phyloP scores from a whole-genome alignment of 176 grass and related monocot species.

The Musa beccarii region DNA sequence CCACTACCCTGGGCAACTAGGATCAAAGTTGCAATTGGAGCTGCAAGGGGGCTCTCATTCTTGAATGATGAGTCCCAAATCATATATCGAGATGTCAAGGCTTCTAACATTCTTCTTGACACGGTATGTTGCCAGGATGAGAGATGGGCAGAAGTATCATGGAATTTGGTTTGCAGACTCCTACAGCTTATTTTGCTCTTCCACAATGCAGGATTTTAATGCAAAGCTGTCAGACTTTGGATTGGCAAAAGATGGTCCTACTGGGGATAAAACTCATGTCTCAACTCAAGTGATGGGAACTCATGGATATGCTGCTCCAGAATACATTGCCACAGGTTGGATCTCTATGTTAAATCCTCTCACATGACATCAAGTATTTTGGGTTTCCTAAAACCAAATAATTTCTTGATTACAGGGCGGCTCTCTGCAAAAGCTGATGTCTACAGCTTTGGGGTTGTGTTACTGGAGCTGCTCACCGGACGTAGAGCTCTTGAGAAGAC shows the following conservation, averaged over 20 bases:
- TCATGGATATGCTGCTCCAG: constrained; percentile 88
- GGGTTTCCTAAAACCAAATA: too few relatives aligned
- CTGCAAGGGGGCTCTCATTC: constrained; percentile 85
- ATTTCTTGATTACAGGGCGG: background rate
- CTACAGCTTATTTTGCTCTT: constrained; percentile 17
- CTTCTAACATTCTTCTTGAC: constrained; percentile 95
- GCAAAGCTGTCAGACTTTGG: constrained; percentile 94
- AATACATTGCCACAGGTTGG: constrained; percentile 87
- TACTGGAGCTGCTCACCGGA: constrained; percentile 1
- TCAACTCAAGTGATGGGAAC: constrained; percentile 94
- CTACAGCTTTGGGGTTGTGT: constrained; percentile 16
- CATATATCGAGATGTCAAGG: constrained; percentile 94
- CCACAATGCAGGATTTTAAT: constrained; percentile 63
- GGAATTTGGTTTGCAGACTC: background rate
- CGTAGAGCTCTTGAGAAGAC: background rate
- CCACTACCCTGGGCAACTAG: constrained; percentile 78
- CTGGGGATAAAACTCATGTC: constrained; percentile 86
- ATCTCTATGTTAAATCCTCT: background rate
- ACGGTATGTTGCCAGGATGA: constrained; percentile 36
- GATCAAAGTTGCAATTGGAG: constrained; percentile 79
- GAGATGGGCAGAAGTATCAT: background rate
- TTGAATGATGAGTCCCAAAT: constrained; percentile 73
- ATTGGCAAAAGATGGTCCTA: constrained; percentile 84
- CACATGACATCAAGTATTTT: too few relatives aligned
- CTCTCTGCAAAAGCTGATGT: background rate